Base-by-base conservation (phyloP, 768 basidiomycete genomes). In the Boletus edulis region DNA sequence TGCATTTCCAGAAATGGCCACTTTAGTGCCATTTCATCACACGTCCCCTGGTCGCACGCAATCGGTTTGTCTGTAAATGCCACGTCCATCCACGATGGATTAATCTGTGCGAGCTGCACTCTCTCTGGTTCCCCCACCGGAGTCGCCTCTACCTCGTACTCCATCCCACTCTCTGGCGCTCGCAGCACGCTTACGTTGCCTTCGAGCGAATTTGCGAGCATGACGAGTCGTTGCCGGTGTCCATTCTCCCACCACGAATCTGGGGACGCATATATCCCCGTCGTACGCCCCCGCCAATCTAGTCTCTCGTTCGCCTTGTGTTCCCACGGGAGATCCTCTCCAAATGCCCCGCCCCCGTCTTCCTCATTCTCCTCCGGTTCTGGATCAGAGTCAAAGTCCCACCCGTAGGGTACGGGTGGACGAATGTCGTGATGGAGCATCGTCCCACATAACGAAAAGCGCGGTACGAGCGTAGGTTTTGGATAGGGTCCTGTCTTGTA, bases 251-350 rank as follows among this genome's bases (percentile, higher is more conserved):
- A 87, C 6, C 72, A 70, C 8, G 76, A 71, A 2, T 59, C 49
- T 1, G 64, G 50, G 13, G 70, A 62, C 38, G 52, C 76, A 49
- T 61, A 72, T n/a, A 83, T 86, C 11, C 89, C 90, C 0, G 89
- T 90, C 43, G 82, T 87, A 41, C 81, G 81, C 3, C 90, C 90
- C 39, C 90, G 76, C 90, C 90, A 91, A 40, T 83, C 73, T 17
- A 90, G 58, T 4, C 80, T 72, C 55, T 85, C 82, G 64, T 87
- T 80, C 2, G 71, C 24, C 71, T 86, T 91, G 32, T 79, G 75
- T 15, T 83, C 80, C 81, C 86, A 93, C 0, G 75, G 76, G 10
- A 85, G 79, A 67, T 89, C 83, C 3, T 60, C 67, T 59, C 83
- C 74, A 17, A 52, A 65, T 3, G 66, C 66, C 4, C 72, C 72